A percentile compares a stretch with the other conserved stretches of the same genome.
phyloP scores from a whole-genome alignment of 1,284 basidiomycete genomes.

The Malassezia nana region DNA sequence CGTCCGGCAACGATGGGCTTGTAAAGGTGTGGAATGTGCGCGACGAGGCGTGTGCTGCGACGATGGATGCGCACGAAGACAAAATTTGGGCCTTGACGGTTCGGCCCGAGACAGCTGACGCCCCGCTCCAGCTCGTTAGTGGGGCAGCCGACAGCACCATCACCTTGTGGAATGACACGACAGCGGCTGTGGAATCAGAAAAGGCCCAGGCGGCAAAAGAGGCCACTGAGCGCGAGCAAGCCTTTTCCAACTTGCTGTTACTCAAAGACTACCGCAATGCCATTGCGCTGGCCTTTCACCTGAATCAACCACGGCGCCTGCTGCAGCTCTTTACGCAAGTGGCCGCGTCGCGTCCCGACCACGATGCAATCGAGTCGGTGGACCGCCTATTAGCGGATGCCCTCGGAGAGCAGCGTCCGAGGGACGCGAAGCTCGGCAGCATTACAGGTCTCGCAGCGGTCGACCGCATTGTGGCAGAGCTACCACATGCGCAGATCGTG shows the following conservation, averaged over 20 bases:
- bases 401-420: slow-evolving; percentile 3
- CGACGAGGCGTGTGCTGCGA: slow-evolving; percentile 69
- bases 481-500: slow-evolving; percentile 65
- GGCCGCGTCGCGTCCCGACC: slow-evolving; percentile 21
- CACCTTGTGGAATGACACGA: slow-evolving; percentile 88
- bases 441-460: slow-evolving; percentile 36
- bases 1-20: slow-evolving; percentile 80
- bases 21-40: slow-evolving; percentile 90
- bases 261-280: slow-evolving; percentile 83
- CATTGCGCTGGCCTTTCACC: slow-evolving; percentile 76
- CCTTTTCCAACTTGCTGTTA: slow-evolving; percentile 78
- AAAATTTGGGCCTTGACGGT: slow-evolving; percentile 87
- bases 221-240: slow-evolving; percentile 64
- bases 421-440: slow-evolving; percentile 14
- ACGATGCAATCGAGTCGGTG: slow-evolving; percentile 16
- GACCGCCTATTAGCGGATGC: slow-evolving; percentile 18
- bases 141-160: slow-evolving; percentile 88
- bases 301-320: slow-evolving; percentile 84
- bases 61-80: slow-evolving; percentile 86
- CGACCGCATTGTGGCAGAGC: slow-evolving; percentile 60
- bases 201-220: slow-evolving; percentile 21
- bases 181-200: slow-evolving; percentile 64
- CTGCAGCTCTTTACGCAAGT: slow-evolving; percentile 61
- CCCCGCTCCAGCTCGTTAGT: slow-evolving; percentile 57
- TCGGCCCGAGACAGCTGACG: slow-evolving; percentile 60